Percentiles rank a stretch among this genome's conserved stretches.
These are phyloP conservation scores for Spizellomyces punctatus DNA, from an alignment of 192 early-diverging fungal species.

Conservation along the genomic window DNA sequence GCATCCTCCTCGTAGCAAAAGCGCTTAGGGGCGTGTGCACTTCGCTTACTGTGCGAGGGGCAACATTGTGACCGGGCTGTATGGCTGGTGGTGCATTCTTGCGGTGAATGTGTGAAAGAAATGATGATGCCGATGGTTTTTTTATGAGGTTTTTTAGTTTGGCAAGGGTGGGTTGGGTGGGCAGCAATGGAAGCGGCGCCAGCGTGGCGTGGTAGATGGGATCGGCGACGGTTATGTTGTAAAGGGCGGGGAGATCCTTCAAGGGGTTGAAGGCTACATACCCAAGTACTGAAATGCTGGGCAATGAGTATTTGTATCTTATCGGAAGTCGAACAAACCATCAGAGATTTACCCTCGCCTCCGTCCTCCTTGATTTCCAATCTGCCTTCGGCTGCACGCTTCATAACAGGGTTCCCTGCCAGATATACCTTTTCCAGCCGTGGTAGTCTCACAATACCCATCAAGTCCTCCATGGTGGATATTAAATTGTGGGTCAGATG, in stretches of 20 bases:
- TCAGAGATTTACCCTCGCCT: constrained; percentile 4
- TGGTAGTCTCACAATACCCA: constrained; percentile 49
- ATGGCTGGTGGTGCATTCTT: constrained; percentile 27
- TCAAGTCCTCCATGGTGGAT: constrained; percentile 36
- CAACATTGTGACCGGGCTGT: constrained; percentile 1
- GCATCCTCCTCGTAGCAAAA: constrained; percentile 4
- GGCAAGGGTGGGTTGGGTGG: neutral
- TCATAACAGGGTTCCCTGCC: constrained; percentile 55
- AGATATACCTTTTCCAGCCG: constrained; percentile 43
- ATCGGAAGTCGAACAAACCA: neutral
- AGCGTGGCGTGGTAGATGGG: constrained; percentile 14
- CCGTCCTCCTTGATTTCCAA: constrained; percentile 8
- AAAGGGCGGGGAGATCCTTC: constrained; percentile 8
- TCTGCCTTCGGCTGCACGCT: neutral
- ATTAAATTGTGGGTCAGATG: constrained; percentile 49
- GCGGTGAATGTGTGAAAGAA: constrained; percentile 29
- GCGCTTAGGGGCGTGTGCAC: neutral
- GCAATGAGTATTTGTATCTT: neutral
- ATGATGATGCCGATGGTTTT: constrained; percentile 10
- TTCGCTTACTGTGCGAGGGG: constrained; percentile 27
- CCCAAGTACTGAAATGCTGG: constrained; percentile 26
- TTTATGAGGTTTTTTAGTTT: neutral
- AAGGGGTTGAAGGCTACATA: constrained; percentile 37
- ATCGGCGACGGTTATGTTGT: constrained; percentile 30
- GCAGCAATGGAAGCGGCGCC: neutral